Evolutionary conservation across 345 rosid species (phyloP).

Genomic region (Cochlearia excelsa): DNA sequence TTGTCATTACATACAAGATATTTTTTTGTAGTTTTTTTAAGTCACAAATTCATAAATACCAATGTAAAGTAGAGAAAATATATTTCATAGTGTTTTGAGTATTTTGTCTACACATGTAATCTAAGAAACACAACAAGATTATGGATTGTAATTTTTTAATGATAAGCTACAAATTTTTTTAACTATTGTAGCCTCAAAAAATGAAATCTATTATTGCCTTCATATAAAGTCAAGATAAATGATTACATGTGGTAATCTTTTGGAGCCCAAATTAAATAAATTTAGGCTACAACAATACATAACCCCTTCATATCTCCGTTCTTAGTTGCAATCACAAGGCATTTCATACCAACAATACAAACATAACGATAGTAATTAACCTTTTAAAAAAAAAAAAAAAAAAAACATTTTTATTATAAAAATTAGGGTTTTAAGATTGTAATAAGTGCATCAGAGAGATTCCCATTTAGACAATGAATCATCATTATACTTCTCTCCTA

Average conservation of each 20-base stretch:
- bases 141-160: too few species aligned
- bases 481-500: constrained; percentile 30
- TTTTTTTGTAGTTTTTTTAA: too few species aligned
- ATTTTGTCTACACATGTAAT: too few species aligned
- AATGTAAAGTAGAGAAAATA: too few species aligned
- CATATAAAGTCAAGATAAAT: constrained; percentile 27
- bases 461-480: constrained; percentile 39
- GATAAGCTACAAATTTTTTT: too few species aligned
- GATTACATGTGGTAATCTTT: constrained; percentile 27
- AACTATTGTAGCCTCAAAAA: too few species aligned
- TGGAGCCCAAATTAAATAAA: constrained; percentile 25
- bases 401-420: background rate
- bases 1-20: too few species aligned
- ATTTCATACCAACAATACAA: background rate
- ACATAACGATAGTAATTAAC: background rate
- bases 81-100: too few species aligned
- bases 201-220: constrained; percentile 18
- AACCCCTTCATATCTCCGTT: constrained; percentile 42
- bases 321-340: constrained; percentile 40
- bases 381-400: background rate
- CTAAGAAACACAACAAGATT: too few species aligned
- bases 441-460: constrained; percentile 37
- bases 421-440: too few species aligned
- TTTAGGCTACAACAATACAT: constrained; percentile 32
- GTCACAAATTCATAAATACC: too few species aligned